A percentile compares a stretch with the other conserved stretches of the same genome.
Conservation (phyloP, 139 green algal species). For the Spirogloea muscicola region DNA sequence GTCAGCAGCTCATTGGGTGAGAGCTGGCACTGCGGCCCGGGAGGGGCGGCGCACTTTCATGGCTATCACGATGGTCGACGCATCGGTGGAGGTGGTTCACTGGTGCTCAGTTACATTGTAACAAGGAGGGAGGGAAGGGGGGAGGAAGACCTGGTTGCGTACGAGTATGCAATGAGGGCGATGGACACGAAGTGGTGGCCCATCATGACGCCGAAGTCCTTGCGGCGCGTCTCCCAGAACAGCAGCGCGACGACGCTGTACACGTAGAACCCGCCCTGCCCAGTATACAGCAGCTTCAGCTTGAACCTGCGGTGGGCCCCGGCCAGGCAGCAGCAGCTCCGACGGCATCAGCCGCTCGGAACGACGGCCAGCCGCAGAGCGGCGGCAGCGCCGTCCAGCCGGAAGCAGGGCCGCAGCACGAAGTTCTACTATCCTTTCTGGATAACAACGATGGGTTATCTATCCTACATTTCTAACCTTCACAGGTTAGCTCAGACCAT, state of each 20-base stretch:
- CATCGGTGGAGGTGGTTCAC: too few relatives aligned
- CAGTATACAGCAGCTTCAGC: slow-evolving; percentile 39
- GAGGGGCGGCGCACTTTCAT: too few relatives aligned
- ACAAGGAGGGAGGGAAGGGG: too few relatives aligned
- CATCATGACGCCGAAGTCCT: slow-evolving; percentile 51
- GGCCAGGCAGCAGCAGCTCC: background rate
- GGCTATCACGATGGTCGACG: too few relatives aligned
- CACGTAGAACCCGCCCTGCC: slow-evolving; percentile 30
- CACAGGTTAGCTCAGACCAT: background rate
- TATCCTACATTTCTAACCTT: background rate
- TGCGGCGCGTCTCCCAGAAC: slow-evolving; percentile 44
- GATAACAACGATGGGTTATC: background rate
- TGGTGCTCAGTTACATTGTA: too few relatives aligned
- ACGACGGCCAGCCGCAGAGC: background rate
- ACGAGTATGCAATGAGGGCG: slow-evolving; percentile 36
- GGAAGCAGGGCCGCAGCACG: background rate
- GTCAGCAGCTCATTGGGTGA: too few relatives aligned
- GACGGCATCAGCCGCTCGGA: background rate
- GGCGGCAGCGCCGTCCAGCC: background rate
- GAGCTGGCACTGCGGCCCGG: too few relatives aligned
- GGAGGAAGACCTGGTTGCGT: slow-evolving; percentile 22
- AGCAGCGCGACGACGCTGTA: slow-evolving; percentile 26
- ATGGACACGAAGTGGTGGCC: slow-evolving; percentile 40
- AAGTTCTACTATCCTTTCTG: background rate
- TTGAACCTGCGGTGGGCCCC: slow-evolving; percentile 8